Base-by-base conservation (phyloP, 73 alveolate species). In the Urostyla sp. region DNA sequence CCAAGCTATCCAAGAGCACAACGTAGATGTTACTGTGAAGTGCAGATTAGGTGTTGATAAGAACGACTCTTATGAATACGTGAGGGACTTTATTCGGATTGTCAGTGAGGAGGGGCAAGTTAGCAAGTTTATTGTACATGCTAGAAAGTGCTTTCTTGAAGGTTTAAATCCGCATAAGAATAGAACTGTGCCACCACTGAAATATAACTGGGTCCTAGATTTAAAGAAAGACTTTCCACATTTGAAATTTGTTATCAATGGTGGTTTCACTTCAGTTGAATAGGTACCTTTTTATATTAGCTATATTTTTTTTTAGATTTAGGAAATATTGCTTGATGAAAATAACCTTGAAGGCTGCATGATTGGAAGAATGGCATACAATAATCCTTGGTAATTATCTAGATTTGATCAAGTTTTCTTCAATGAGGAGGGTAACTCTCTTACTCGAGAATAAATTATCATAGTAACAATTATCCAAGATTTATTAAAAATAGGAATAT, bases 21-120 rank as follows among this genome's bases (percentile, higher is more conserved):
- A 78, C 15, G 80, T 95, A 43, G 98, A 97, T 15, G 92, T 94
- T 43, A 91, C 99, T 49, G 96, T 97, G 31, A 97, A 97, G 81
- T 97, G 99, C 77, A 51, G 99, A 60, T 75, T 97, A 28, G 99
- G 99, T 28, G 96, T 97, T 24, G 98, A 97, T 92, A 91, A 95
- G 50, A 61, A 74, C 44, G 99, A 97, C 67, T 55, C 90, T 32
- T 95, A 94, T 69, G 97, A 94, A 51, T 84, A 90, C 53, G 94
- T 94, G 40, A 77, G 86, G 46, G 76, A 89, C 43, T 97, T 97
- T 56, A 85, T 97, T 23, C 82, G 59, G 38, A 88, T 82, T 28
- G 97, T 97, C 0, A 75, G 80, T 53, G 85, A 84, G 38, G 88
- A 87, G 31, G 95, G 97, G n/a, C 89, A 90, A 15, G 91, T 94